A percentile compares a stretch with the other conserved stretches of the same genome.
These are phyloP conservation scores for Metroxylon sagu DNA, from an alignment of 176 grass and related monocot genomes.

Conservation along the genomic window DNA sequence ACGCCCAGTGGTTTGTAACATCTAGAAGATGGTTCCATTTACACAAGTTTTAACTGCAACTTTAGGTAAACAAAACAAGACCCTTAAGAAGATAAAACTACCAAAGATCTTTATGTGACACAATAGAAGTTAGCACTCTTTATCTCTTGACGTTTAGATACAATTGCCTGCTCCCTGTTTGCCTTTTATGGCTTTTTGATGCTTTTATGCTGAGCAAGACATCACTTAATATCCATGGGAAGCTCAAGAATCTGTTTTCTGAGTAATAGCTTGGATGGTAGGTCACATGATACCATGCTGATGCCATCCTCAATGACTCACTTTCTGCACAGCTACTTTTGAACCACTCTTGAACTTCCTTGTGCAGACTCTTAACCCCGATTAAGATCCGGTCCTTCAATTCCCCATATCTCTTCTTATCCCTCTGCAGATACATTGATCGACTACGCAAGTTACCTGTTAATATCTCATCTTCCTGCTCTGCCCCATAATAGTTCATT, in stretches of 20 bases:
- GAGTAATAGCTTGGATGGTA: constrained; percentile 49
- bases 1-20: too few species aligned
- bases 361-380: constrained; percentile 42
- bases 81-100: too few species aligned
- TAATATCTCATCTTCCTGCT: constrained; percentile 83
- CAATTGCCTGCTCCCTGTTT: neutral
- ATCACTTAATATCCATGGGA: constrained; percentile 65
- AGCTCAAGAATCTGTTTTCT: constrained; percentile 51
- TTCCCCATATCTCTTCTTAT: constrained; percentile 76
- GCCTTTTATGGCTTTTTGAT: constrained; percentile 20
- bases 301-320: constrained; percentile 45
- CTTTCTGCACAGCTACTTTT: constrained; percentile 12
- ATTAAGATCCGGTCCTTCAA: constrained; percentile 85
- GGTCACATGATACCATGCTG: constrained; percentile 78
- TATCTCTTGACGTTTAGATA: too few species aligned
- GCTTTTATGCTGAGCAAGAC: constrained; percentile 54
- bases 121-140: too few species aligned
- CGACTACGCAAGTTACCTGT: constrained; percentile 79
- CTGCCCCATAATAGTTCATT: constrained; percentile 59
- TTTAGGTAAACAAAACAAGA: too few species aligned
- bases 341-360: constrained; percentile 48
- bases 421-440: constrained; percentile 52
- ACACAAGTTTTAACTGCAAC: too few species aligned
- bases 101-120: too few species aligned
- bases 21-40: too few species aligned